Conservation (phyloP, 169 alveolate genomes). For the Eimeria praecox region DNA sequence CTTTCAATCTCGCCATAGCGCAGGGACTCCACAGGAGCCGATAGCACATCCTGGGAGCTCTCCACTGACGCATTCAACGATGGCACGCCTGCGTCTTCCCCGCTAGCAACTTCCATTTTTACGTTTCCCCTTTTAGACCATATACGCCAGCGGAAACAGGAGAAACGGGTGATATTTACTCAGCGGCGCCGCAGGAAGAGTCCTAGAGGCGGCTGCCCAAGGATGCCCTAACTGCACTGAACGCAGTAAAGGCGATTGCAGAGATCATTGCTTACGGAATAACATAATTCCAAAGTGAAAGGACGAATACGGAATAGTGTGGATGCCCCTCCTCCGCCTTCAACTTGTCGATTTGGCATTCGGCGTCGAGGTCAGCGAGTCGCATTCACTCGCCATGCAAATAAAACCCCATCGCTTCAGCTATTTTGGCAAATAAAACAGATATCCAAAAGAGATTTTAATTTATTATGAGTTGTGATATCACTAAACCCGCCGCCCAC, state of each 20-base stretch:
- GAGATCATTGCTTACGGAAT: background rate
- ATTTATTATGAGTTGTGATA: background rate
- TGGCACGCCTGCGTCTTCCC: conserved; percentile 3
- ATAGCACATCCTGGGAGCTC: background rate
- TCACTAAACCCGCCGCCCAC: background rate
- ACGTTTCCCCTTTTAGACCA: background rate
- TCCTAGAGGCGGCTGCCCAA: conserved; percentile 1
- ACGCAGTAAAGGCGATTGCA: background rate
- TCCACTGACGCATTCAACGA: background rate
- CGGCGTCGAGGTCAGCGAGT: background rate
- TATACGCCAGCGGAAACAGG: background rate
- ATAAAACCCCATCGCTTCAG: background rate
- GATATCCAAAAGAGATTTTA: background rate
- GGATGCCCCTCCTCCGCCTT: background rate
- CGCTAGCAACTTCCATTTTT: conserved; percentile 31
- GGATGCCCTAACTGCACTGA: background rate
- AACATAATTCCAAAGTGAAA: background rate
- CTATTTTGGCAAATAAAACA: background rate
- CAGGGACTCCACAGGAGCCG: background rate
- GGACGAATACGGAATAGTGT: background rate
- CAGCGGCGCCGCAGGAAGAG: background rate
- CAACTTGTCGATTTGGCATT: background rate
- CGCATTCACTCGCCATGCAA: background rate
- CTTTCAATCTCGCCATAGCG: background rate
- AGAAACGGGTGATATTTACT: background rate